Evolutionary conservation across 1,284 basidiomycete species (phyloP).

Genomic region (Cutaneotrichosporon dermatis): DNA sequence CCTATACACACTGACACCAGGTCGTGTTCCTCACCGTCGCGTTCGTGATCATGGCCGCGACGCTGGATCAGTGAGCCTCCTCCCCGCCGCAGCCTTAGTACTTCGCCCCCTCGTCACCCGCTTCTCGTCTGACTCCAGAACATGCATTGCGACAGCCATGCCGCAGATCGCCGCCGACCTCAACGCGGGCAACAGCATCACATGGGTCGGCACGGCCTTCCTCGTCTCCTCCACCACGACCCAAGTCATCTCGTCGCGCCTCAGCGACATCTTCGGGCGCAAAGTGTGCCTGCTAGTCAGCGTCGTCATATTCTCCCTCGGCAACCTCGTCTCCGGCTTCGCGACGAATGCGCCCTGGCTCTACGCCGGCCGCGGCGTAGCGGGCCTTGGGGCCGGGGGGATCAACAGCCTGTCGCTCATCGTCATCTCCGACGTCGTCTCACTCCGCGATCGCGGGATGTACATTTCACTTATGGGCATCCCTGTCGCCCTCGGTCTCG

Average conservation of each 20-base stretch:
- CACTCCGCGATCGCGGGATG: constrained; percentile 45
- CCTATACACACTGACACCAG: constrained; percentile 1
- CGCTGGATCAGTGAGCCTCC: constrained; percentile 6
- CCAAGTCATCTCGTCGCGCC: constrained; percentile 28
- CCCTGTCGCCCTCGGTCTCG: constrained; percentile 27
- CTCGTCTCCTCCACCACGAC: constrained; percentile 35
- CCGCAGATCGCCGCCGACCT: constrained; percentile 30
- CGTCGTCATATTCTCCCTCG: constrained; percentile 28
- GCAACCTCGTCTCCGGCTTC: constrained; percentile 35
- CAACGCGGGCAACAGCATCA: constrained; percentile 24
- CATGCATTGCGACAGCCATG: constrained; percentile 31
- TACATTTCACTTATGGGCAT: constrained; percentile 41
- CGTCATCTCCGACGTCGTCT: constrained; percentile 48
- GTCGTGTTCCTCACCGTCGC: constrained; percentile 8
- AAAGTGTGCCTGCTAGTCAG: constrained; percentile 25
- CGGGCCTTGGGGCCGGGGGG: constrained; percentile 50
- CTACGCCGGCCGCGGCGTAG: constrained; percentile 43
- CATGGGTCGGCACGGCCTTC: constrained; percentile 36
- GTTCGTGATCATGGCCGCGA: constrained; percentile 8
- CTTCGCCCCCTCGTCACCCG: no score
- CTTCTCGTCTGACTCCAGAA: constrained; percentile 7
- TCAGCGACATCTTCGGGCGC: constrained; percentile 34
- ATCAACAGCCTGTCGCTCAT: constrained; percentile 47
- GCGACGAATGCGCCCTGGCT: constrained; percentile 30
- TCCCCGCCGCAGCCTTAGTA: no score